These are phyloP conservation scores for Nematocida parisii DNA, from an alignment of 371 early-diverging fungal species.

Conservation along the genomic window DNA sequence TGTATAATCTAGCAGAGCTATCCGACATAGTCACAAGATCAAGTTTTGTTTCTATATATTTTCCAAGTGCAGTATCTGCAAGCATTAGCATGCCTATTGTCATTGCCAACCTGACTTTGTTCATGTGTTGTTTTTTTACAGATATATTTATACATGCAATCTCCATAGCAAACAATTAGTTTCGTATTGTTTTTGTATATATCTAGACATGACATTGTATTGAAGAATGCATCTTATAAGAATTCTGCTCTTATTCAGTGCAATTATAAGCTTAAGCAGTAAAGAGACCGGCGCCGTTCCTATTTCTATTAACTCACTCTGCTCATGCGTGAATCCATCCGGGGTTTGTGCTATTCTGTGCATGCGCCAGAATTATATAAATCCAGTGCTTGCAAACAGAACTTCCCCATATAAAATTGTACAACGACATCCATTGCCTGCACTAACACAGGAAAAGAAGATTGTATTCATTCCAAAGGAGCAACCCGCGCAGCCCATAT, in stretches of 20 bases:
- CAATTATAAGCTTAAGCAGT: not conserved
- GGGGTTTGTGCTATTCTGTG: slow-evolving; percentile 48
- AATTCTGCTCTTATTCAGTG: not conserved
- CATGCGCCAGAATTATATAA: slow-evolving; percentile 11
- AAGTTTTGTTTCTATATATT: slow-evolving; percentile 19
- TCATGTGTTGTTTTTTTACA: not conserved
- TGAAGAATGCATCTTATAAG: not conserved
- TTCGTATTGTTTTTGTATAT: slow-evolving; percentile 20
- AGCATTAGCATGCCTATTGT: not conserved
- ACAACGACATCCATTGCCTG: not conserved
- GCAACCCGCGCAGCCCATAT: too few relatives aligned
- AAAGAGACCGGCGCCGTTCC: too few relatives aligned
- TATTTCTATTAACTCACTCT: slow-evolving; percentile 3
- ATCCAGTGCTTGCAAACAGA: not conserved
- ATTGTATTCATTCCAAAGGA: slow-evolving; percentile 1
- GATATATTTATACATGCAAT: slow-evolving; percentile 35
- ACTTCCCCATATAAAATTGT: not conserved
- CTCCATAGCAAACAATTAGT: slow-evolving; percentile 55
- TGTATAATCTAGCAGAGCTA: not conserved
- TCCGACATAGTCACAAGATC: slow-evolving; percentile 13
- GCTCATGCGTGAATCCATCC: slow-evolving; percentile 44
- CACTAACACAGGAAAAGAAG: not conserved
- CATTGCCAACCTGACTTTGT: not conserved
- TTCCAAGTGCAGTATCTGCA: not conserved
- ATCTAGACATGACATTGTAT: not conserved